Base-by-base conservation (phyloP, 331 rosid genomes). In the Spiraea crenata region DNA sequence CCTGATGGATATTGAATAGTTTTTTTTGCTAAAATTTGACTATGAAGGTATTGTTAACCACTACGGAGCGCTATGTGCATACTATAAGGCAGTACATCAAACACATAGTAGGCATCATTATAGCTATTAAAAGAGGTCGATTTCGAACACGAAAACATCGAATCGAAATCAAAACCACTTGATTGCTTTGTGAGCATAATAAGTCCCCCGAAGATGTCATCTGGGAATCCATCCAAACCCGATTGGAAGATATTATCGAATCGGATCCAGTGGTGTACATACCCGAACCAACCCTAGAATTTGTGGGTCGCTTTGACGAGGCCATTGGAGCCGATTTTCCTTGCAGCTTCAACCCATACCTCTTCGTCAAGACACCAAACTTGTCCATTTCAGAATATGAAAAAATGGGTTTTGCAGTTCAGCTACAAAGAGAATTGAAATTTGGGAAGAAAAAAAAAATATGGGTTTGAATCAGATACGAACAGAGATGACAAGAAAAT, bases 291-390 rank as follows among this genome's bases (percentile, higher is more conserved):
- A 5, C n/a, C n/a, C 81, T 79, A 7, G 61, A 69, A 68, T 76
- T 79, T 52, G 45, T 57, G 81, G 59, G 55, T 67, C 72, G 81
- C 65, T 88, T 92, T 3, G 85, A 71, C 7, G 90, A 82, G 5
- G 92, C 92, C 98, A 92, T 92, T 17, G 98, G 98, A 65, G 96
- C 95, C 63, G 88, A 69, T 80, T 88, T 90, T 8, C 96, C 98
- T 74, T 90, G 98, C 9, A 91, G 95, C 59, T 88, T 92, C 86
- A 90, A 80, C 10, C 98, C 99, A 58, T 50, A 87, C 50, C 82
- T 70, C 75, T 89, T 85, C 3, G 97, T 93, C 25, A 93, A 79
- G 41, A 93, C 97, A 6, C 92, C 97, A 41, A 93, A 93, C 70
- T 93, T 86, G 80, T 93, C 99, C 99, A 93, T 91, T 7, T 41